Base-by-base conservation (phyloP, 2,329 filamentous ascomycete species). In the Leptosphaerulina australis region DNA sequence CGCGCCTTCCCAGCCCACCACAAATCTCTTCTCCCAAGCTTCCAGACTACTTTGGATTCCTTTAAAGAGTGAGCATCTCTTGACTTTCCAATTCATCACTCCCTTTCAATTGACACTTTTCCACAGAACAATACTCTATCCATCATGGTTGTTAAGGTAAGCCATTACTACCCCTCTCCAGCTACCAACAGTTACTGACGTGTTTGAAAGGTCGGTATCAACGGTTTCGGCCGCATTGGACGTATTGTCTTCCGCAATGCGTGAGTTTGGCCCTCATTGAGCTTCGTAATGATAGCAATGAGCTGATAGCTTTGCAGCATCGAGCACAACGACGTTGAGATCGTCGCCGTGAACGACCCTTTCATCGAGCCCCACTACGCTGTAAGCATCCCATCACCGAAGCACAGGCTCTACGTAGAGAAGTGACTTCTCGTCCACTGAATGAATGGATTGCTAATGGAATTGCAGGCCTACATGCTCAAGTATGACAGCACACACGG, bases 181-280 rank as follows among this genome's bases (percentile, higher is more conserved):
- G 34, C 44, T 41, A 21, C 31, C 36, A 36, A 31, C 58, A 63
- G 52, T 54, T 50, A 63, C 58, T 70, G 60, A 68, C 62, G 58
- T 46, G 30, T 39, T 44, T 34, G 47, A 46, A 51, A 95, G 86
- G 90, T 95, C 76, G 91, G 91, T 79, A 97, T 96, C 88, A 97
- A 97, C 88, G 93, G 94, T 79, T 99, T 99, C 84, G 94, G 94
- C 83, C 92, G 94, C 81, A 99, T 99, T 81, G 94, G 94, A 74
- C 90, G 94, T 79, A 97, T 99, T 78, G 85, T 97, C 83, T 94
- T 97, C 89, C 91, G 93, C 83, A 97, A 97, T 83, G 90, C 93
- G 84, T 87, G 75, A 76, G 83, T 84, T 21, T 39, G 34, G 37
- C 50, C 38, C 15, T 34, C 20, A 43, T 46, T 29, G 24, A 37